Evolutionary conservation across 163 green algal genomes (phyloP).

Genomic region (Prototheca wickerhamii): DNA sequence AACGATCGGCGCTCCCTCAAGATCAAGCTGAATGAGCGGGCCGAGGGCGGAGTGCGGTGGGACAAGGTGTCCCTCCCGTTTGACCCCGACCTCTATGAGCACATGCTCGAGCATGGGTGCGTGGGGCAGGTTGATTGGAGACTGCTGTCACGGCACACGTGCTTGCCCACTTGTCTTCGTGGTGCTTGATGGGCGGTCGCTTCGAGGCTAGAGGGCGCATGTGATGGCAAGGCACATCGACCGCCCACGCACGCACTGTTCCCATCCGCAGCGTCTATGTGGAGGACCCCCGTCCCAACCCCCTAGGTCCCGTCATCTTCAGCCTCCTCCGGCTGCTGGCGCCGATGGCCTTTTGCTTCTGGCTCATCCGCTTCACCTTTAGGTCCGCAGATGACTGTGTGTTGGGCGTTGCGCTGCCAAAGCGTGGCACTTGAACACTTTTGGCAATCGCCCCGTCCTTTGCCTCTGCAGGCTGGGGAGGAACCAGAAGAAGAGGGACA

Average conservation of each 20-base stretch:
- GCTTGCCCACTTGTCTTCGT: neutral
- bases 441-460: neutral
- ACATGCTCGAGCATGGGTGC: slow-evolving; percentile 59
- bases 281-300: slow-evolving; percentile 10
- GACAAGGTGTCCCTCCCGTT: slow-evolving; percentile 64
- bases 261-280: slow-evolving; percentile 14
- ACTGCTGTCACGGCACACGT: neutral
- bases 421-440: neutral
- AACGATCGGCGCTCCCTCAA: slow-evolving; percentile 38
- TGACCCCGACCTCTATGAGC: slow-evolving; percentile 71
- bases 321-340: slow-evolving; percentile 28
- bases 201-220: too few species aligned
- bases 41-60: slow-evolving; percentile 58
- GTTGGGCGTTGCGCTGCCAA: neutral
- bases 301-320: slow-evolving; percentile 23
- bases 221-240: too few species aligned
- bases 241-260: too few species aligned
- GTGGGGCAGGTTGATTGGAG: neutral
- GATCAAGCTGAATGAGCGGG: slow-evolving; percentile 47
- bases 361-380: slow-evolving; percentile 32
- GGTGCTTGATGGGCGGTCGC: too few species aligned
- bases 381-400: neutral
- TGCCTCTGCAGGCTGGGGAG: slow-evolving; percentile 13
- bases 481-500: slow-evolving; percentile 37
- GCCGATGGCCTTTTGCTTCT: slow-evolving; percentile 30